phyloP scores from a whole-genome alignment of 805 yeast genomes.

The Diddensiella santjacobensis region DNA sequence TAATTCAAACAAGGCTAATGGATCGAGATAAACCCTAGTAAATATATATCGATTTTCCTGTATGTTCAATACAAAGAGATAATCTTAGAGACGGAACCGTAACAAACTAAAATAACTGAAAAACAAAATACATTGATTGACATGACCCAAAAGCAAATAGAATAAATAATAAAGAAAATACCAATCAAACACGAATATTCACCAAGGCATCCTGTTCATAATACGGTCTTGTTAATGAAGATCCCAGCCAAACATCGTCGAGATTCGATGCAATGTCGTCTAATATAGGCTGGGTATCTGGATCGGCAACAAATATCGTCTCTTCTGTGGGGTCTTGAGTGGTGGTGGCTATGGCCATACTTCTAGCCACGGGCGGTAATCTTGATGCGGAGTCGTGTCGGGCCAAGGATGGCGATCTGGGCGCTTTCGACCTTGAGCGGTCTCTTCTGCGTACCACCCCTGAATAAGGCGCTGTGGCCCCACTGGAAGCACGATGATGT shows the following conservation, averaged over 20 bases:
- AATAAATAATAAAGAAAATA: no score
- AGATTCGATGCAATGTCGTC: background rate
- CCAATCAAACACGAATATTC: background rate
- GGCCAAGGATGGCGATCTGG: background rate
- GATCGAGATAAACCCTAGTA: no score
- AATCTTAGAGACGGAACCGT: no score
- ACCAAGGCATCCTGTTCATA: background rate
- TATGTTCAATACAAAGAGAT: no score
- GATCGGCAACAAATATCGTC: background rate
- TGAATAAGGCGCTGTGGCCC: background rate
- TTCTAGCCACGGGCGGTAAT: background rate
- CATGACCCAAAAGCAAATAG: background rate
- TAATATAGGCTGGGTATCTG: background rate
- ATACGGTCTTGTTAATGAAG: background rate
- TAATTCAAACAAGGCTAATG: no score
- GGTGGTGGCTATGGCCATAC: background rate
- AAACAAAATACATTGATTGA: background rate
- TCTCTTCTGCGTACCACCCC: background rate
- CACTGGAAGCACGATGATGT: background rate
- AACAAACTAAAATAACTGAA: no score
- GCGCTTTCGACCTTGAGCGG: background rate
- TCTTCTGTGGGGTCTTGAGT: background rate
- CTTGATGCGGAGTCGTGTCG: background rate
- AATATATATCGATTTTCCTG: no score
- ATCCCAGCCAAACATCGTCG: background rate